A percentile compares a stretch with the other conserved stretches of the same genome.
Evolutionary conservation across 2,329 filamentous ascomycete genomes (phyloP).

Genomic region (Aspergillus pseudoviridinutans): DNA sequence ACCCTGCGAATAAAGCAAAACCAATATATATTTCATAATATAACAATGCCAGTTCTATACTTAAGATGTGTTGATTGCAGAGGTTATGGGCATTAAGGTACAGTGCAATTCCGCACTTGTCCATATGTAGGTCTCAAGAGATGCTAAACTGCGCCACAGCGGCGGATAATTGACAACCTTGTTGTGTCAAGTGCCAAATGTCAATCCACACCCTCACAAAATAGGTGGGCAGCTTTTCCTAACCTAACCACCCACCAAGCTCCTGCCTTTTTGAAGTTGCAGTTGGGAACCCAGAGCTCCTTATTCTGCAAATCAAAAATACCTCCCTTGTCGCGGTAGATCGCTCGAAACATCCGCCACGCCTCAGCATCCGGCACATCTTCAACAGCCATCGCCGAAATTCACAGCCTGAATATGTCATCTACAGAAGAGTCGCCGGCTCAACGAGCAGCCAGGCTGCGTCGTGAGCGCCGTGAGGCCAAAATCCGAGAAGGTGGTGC

Average conservation of each 20-base stretch:
- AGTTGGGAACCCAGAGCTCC: neutral
- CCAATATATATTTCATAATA: neutral
- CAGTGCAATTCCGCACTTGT: neutral
- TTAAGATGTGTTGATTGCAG: neutral
- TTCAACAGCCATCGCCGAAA: neutral
- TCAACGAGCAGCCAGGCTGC: constrained; percentile 53
- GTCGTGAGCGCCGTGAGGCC: constrained; percentile 60
- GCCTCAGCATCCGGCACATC: neutral
- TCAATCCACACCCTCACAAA: neutral
- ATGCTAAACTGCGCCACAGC: neutral
- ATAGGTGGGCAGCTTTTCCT: neutral
- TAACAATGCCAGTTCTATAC: neutral
- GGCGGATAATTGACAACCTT: neutral
- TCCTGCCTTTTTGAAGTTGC: neutral
- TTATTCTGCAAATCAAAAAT: neutral
- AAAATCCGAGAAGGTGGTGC: constrained; percentile 58
- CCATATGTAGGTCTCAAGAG: neutral
- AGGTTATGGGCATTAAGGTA: neutral
- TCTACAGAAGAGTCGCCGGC: constrained; percentile 43
- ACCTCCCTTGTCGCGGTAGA: neutral
- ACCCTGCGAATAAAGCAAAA: neutral
- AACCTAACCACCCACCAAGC: neutral
- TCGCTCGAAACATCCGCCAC: neutral
- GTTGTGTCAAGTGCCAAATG: neutral
- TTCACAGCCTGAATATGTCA: constrained; percentile 24